These are phyloP conservation scores for Sicyos baderoa DNA, from an alignment of 306 rosid genomes.

Conservation along the genomic window DNA sequence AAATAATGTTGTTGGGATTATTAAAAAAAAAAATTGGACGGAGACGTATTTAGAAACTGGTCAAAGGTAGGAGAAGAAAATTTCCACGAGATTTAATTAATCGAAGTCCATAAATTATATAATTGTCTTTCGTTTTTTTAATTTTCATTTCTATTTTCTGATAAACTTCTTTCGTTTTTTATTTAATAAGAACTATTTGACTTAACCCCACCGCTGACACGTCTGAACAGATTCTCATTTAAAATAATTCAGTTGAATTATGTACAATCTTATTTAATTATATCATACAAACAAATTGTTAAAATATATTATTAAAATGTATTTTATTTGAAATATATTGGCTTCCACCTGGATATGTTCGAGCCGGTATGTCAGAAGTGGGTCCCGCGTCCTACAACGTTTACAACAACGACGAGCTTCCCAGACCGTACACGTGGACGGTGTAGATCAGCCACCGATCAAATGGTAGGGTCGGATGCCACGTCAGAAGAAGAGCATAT, in stretches of 20 bases:
- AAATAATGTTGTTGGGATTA: background rate
- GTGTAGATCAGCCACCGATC: background rate
- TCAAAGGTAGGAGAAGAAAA: background rate
- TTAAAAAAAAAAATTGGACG: background rate
- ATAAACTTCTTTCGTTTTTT: too few species aligned
- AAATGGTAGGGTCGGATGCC: background rate
- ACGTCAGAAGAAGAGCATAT: conserved; percentile 28
- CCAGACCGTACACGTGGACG: background rate
- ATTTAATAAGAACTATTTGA: background rate
- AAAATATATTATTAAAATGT: too few species aligned
- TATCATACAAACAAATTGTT: background rate
- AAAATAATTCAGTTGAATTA: background rate
- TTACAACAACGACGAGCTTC: background rate
- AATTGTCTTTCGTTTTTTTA: too few species aligned
- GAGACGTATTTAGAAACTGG: background rate
- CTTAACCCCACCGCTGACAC: background rate
- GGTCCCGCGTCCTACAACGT: background rate
- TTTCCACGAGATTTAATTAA: background rate
- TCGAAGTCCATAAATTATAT: too few species aligned
- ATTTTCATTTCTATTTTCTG: too few species aligned
- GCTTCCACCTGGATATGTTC: too few species aligned
- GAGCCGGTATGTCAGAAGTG: background rate
- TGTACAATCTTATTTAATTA: background rate
- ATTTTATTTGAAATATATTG: too few species aligned
- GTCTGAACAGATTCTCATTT: background rate